Conservation (phyloP, 208 protist species). For the Borovskyia barvae region DNA sequence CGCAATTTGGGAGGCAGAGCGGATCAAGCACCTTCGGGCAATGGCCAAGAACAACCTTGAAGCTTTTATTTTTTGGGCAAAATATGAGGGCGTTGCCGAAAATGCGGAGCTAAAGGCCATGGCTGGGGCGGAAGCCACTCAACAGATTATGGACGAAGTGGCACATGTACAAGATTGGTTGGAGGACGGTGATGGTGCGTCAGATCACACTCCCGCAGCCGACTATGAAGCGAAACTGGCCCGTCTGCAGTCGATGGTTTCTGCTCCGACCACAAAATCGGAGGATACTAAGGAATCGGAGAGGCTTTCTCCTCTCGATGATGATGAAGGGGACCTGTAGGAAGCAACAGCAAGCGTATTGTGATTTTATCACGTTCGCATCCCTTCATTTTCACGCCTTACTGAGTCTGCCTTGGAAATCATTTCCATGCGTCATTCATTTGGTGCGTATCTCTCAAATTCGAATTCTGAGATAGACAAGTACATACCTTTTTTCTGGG, state of each 20-base stretch:
- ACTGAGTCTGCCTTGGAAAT: no score
- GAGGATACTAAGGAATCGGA: constrained; percentile 2
- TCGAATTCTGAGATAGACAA: no score
- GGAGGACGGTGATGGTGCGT: constrained; percentile 68
- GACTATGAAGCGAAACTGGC: constrained; percentile 52
- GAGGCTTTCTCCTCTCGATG: no score
- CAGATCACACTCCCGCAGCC: constrained; percentile 45
- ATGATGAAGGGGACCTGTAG: no score
- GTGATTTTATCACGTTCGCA: no score
- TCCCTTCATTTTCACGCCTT: no score
- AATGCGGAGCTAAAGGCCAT: constrained; percentile 27
- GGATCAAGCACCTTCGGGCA: constrained; percentile 51
- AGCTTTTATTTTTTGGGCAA: constrained; percentile 73
- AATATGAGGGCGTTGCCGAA: constrained; percentile 62
- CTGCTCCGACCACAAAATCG: constrained; percentile 11
- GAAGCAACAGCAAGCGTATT: no score
- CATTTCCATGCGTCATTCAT: no score
- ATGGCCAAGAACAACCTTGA: constrained; percentile 85
- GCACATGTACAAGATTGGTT: constrained; percentile 57
- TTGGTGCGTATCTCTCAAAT: no score
- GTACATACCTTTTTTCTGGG: no score
- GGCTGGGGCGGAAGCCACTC: constrained; percentile 21
- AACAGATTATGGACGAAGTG: constrained; percentile 29
- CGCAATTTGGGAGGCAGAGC: constrained; percentile 51
- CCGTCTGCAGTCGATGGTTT: constrained; percentile 43